Percentiles rank a stretch among this genome's conserved stretches.
phyloP scores from a whole-genome alignment of 2,329 filamentous ascomycete genomes.

The Fusarium bactridioides region DNA sequence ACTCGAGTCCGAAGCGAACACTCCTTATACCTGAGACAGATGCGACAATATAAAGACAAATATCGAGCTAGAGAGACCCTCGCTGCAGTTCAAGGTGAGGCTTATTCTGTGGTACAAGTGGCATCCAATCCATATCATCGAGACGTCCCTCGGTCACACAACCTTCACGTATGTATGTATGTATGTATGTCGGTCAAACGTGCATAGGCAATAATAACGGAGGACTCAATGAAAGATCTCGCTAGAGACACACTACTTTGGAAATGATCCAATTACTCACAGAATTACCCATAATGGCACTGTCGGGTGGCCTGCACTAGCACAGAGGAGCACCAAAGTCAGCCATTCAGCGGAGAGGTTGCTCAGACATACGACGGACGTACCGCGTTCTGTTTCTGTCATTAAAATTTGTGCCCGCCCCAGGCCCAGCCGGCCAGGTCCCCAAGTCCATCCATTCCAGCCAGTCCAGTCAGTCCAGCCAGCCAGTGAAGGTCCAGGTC shows the following conservation, averaged over 20 bases:
- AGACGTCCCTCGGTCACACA: conserved; percentile 5
- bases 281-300: conserved; percentile 1
- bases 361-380: neutral
- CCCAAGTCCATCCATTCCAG: neutral
- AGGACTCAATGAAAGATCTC: conserved; percentile 11
- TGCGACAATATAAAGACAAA: neutral
- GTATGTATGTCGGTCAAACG: conserved; percentile 14
- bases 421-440: neutral
- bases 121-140: conserved; percentile 2
- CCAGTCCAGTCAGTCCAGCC: neutral
- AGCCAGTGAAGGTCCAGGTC: neutral
- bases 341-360: conserved; percentile 13
- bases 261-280: conserved; percentile 14
- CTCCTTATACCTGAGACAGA: neutral
- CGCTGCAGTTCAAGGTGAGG: neutral
- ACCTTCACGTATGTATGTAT: neutral
- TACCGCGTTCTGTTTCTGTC: conserved; percentile 11
- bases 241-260: conserved; percentile 2
- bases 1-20: neutral
- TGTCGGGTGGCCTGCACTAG: conserved; percentile 19
- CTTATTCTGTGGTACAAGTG: neutral
- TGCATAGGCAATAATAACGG: neutral
- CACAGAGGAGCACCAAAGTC: neutral
- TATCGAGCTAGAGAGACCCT: neutral
- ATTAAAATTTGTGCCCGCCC: conserved; percentile 20